These are phyloP conservation scores for Thielaviopsis euricoi DNA, from an alignment of 2,329 filamentous ascomycete species.

Conservation along the genomic window DNA sequence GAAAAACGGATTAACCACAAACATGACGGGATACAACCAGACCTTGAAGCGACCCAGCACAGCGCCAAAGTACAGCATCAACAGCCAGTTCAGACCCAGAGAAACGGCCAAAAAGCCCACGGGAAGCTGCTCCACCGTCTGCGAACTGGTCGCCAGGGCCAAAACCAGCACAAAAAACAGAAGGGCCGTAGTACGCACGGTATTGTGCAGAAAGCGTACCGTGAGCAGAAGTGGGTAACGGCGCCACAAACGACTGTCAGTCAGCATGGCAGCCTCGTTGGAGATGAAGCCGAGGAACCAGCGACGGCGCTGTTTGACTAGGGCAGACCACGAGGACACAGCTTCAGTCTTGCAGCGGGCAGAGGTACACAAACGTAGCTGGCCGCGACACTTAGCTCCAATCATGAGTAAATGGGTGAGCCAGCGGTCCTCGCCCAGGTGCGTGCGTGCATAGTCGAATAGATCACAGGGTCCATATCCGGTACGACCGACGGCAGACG, in stretches of 20 bases:
- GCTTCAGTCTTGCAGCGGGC: conserved; percentile 98
- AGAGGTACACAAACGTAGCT: conserved; percentile 94
- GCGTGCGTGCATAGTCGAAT: conserved; percentile 92
- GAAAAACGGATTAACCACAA: conserved; percentile 86
- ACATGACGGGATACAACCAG: conserved; percentile 92
- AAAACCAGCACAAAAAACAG: conserved; percentile 90
- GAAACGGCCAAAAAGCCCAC: conserved; percentile 90
- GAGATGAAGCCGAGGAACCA: conserved; percentile 98
- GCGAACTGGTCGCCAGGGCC: conserved; percentile 70
- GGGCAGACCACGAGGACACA: conserved; percentile 68
- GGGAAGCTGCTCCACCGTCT: conserved; percentile 61
- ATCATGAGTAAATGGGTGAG: conserved; percentile 98
- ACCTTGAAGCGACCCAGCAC: conserved; percentile 83
- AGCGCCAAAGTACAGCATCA: conserved; percentile 91
- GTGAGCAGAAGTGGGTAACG: conserved; percentile 75
- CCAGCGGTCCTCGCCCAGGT: conserved; percentile 91
- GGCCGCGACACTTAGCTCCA: conserved; percentile 77
- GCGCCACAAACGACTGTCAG: conserved; percentile 80
- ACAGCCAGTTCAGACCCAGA: conserved; percentile 77
- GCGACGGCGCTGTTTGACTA: conserved; percentile 84
- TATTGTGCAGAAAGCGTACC: conserved; percentile 89
- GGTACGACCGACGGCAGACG: conserved; percentile 80
- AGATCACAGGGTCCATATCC: conserved; percentile 50
- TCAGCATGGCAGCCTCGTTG: conserved; percentile 97
- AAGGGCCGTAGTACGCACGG: conserved; percentile 82